These are phyloP conservation scores for Trichoderma sp. DNA, from an alignment of 2,329 filamentous ascomycete species.

Conservation along the genomic window DNA sequence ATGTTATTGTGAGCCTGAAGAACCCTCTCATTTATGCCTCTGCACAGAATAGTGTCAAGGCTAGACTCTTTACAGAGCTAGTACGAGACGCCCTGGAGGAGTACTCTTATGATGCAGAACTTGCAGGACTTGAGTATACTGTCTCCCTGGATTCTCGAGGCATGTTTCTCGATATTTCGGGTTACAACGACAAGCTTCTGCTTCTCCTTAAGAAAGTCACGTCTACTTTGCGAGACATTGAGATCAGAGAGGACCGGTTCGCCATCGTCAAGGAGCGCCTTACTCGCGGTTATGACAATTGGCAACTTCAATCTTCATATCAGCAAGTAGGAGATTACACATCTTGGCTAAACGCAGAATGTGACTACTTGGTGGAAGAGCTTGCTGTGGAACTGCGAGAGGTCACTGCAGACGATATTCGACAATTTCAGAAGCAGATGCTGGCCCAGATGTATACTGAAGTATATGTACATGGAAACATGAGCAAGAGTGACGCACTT, in stretches of 20 bases:
- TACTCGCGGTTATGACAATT: constrained; percentile 77
- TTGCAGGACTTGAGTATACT: constrained; percentile 84
- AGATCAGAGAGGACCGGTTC: constrained; percentile 85
- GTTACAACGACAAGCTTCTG: constrained; percentile 95
- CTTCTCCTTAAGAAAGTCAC: constrained; percentile 90
- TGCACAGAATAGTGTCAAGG: constrained; percentile 76
- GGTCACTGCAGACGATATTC: constrained; percentile 74
- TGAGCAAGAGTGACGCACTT: constrained; percentile 91
- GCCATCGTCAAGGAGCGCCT: constrained; percentile 88
- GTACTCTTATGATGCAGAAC: constrained; percentile 93
- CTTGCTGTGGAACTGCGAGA: constrained; percentile 74
- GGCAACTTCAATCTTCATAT: constrained; percentile 86
- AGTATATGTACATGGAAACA: constrained; percentile 84
- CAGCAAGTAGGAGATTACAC: constrained; percentile 84
- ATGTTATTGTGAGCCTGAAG: constrained; percentile 77
- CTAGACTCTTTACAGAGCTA: constrained; percentile 79
- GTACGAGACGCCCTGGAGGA: constrained; percentile 88
- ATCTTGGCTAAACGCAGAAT: constrained; percentile 76
- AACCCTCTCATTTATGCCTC: constrained; percentile 80
- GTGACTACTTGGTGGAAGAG: constrained; percentile 78
- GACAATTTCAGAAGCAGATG: constrained; percentile 77
- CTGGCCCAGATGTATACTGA: constrained; percentile 86
- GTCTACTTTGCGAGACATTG: constrained; percentile 78
- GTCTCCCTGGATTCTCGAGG: constrained; percentile 74
- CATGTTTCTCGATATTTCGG: constrained; percentile 76